These are phyloP conservation scores for Metarhizium brunneum DNA, from an alignment of 2,329 filamentous ascomycete genomes.

Conservation along the genomic window DNA sequence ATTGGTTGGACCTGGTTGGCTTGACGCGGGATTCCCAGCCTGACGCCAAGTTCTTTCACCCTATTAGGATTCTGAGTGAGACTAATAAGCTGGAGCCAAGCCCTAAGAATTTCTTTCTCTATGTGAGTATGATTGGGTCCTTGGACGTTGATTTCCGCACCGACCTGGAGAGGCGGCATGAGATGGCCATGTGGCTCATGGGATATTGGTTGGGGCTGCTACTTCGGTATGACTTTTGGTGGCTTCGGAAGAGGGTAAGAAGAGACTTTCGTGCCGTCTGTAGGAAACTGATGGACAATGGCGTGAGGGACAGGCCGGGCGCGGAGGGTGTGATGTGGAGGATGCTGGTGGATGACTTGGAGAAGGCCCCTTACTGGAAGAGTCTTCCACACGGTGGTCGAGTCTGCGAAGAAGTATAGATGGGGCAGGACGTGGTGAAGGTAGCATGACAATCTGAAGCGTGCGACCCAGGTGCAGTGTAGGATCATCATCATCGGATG, in stretches of 20 bases:
- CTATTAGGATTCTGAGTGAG: constrained; percentile 9
- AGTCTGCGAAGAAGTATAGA: not conserved
- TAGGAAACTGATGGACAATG: constrained; percentile 9
- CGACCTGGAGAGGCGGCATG: constrained; percentile 10
- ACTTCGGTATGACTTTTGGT: constrained; percentile 15
- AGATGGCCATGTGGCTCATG: constrained; percentile 15
- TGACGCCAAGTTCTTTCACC: not conserved
- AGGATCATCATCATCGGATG: too few species aligned
- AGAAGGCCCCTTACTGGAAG: constrained; percentile 4
- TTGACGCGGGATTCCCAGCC: not conserved
- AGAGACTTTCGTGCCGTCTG: constrained; percentile 11
- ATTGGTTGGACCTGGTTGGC: not conserved
- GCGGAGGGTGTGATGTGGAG: constrained; percentile 12
- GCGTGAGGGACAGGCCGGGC: constrained; percentile 7
- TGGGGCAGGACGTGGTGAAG: too few species aligned
- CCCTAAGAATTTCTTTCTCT: constrained; percentile 10
- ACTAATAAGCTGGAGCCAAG: constrained; percentile 6
- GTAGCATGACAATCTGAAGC: too few species aligned
- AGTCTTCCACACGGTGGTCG: not conserved
- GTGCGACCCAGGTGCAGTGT: too few species aligned
- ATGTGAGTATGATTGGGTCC: constrained; percentile 12
- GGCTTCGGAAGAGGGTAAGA: constrained; percentile 10
- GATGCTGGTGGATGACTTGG: constrained; percentile 13
- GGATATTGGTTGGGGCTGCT: constrained; percentile 16
- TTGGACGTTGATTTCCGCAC: constrained; percentile 12